Conservation (phyloP, 192 early-diverging fungal species). For the Coemansia aciculifera region DNA sequence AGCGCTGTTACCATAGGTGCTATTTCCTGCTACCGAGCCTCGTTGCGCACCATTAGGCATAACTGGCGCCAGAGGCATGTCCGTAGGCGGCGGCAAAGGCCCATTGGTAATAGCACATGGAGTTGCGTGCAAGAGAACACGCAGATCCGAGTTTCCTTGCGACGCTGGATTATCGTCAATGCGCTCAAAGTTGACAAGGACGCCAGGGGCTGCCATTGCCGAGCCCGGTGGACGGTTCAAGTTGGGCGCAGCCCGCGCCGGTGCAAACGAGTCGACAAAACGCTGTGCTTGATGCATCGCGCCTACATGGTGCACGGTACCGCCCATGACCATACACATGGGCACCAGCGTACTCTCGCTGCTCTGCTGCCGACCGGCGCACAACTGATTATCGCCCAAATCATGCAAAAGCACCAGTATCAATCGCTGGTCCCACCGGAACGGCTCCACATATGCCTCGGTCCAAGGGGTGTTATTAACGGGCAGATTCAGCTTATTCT, state of each 20-base stretch:
- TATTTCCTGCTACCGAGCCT: not conserved
- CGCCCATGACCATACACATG: constrained; percentile 73
- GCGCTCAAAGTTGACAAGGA: constrained; percentile 66
- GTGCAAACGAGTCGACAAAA: constrained; percentile 62
- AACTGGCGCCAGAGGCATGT: not conserved
- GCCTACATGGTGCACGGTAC: constrained; percentile 56
- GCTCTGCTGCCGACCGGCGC: constrained; percentile 36
- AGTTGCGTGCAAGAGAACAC: constrained; percentile 37
- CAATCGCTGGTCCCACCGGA: constrained; percentile 81
- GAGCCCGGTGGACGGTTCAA: constrained; percentile 24
- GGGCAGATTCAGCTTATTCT: constrained; percentile 69
- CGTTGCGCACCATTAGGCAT: constrained; percentile 18
- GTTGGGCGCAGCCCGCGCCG: constrained; percentile 15
- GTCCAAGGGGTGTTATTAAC: constrained; percentile 61
- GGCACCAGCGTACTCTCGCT: constrained; percentile 61
- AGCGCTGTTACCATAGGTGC: constrained; percentile 34
- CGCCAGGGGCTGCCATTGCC: constrained; percentile 46
- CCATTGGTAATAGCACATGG: constrained; percentile 38
- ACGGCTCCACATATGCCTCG: constrained; percentile 72
- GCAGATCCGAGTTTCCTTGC: constrained; percentile 40
- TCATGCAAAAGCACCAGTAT: constrained; percentile 66
- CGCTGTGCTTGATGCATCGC: constrained; percentile 61
- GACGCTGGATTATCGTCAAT: constrained; percentile 53
- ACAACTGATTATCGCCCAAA: constrained; percentile 23
- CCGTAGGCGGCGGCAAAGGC: constrained; percentile 43